phyloP scores from a whole-genome alignment of 108 stramenopile genomes.

The Epithemia pelagica region DNA sequence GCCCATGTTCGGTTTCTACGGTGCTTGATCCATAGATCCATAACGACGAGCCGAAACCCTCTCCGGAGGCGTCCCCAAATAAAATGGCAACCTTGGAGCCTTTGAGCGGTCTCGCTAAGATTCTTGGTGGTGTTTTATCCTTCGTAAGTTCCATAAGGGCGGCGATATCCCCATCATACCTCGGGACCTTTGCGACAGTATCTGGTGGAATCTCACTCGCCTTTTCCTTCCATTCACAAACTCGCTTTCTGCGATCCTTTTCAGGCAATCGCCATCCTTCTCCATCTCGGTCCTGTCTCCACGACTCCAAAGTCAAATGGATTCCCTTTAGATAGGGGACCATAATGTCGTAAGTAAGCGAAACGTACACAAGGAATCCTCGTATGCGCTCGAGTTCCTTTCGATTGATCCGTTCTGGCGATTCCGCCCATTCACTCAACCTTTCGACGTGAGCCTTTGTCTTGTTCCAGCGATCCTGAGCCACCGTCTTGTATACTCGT shows the following conservation, averaged over 20 bases:
- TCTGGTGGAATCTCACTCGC: too few species aligned
- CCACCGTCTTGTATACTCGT: conserved; percentile 11
- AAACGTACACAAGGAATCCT: conserved; percentile 42
- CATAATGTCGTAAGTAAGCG: conserved; percentile 22
- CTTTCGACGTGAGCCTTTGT: background rate
- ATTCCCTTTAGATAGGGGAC: conserved; percentile 44
- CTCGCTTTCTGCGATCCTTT: background rate
- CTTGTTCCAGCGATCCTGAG: conserved; percentile 24
- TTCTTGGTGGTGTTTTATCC: background rate
- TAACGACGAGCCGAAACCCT: conserved; percentile 20
- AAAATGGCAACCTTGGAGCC: conserved; percentile 20
- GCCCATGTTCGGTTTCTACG: background rate
- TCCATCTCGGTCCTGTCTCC: conserved; percentile 26
- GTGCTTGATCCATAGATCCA: background rate
- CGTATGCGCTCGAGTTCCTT: conserved; percentile 9
- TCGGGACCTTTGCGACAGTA: too few species aligned
- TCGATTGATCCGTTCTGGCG: background rate
- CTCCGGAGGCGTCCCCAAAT: conserved; percentile 44
- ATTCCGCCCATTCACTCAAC: background rate
- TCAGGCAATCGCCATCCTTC: conserved; percentile 28
- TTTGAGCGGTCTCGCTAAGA: too few species aligned
- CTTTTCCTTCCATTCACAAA: too few species aligned
- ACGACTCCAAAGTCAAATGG: conserved; percentile 32
- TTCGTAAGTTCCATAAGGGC: background rate
- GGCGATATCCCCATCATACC: background rate